phyloP scores from a whole-genome alignment of 805 yeast genomes.

The Saturnispora gosingensis region DNA sequence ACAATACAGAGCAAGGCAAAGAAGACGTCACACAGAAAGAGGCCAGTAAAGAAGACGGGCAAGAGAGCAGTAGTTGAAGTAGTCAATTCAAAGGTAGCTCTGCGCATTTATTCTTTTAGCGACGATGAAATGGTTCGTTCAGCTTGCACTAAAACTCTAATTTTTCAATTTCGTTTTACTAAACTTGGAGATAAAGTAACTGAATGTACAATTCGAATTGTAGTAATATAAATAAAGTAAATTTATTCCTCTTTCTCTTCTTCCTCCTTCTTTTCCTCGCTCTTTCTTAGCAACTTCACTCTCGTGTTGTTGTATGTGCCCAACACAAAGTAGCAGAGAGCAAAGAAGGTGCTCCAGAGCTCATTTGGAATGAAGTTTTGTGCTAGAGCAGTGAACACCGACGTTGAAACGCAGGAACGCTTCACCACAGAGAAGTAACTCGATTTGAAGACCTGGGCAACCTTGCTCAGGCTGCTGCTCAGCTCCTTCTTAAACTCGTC shows the following conservation, averaged over 20 bases:
- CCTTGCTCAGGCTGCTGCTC: slow-evolving; percentile 12
- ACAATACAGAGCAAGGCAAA: background rate
- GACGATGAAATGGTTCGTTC: too few species aligned
- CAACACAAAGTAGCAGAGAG: slow-evolving; percentile 45
- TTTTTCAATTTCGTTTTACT: too few species aligned
- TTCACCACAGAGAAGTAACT: slow-evolving; percentile 39
- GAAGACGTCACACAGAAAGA: background rate
- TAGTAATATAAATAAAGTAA: background rate
- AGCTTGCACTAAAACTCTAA: too few species aligned
- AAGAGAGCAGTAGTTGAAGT: background rate
- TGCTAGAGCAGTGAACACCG: slow-evolving; percentile 42
- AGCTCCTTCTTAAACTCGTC: slow-evolving; percentile 9
- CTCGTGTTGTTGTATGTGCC: slow-evolving; percentile 55
- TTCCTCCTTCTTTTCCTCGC: background rate
- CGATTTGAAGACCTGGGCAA: slow-evolving; percentile 27
- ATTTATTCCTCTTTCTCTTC: background rate
- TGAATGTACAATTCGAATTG: too few species aligned
- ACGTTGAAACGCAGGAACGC: slow-evolving; percentile 46
- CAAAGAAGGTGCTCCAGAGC: slow-evolving; percentile 57
- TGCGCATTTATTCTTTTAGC: too few species aligned
- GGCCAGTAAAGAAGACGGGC: background rate
- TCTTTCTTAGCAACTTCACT: slow-evolving; percentile 28
- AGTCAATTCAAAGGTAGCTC: too few species aligned
- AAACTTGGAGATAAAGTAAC: too few species aligned
- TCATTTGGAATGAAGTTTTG: slow-evolving; percentile 50